These are phyloP conservation scores for Trypanosoma boissoni DNA, from an alignment of 208 protist species.

Conservation along the genomic window DNA sequence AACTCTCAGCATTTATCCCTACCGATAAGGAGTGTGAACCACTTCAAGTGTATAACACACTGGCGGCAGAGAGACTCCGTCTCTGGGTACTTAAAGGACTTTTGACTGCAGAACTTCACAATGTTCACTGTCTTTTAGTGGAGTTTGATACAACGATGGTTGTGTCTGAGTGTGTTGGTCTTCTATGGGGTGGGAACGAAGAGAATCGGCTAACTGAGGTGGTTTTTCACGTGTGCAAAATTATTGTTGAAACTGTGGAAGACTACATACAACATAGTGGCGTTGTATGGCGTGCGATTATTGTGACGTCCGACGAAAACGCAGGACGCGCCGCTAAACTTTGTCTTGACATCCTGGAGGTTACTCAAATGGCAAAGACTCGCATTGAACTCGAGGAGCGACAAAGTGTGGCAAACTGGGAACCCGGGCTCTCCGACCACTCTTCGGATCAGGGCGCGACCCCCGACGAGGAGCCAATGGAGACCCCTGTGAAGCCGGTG, in stretches of 20 bases:
- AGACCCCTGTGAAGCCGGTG: neutral
- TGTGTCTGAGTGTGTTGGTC: constrained; percentile 60
- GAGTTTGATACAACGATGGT: constrained; percentile 70
- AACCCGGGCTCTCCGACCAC: neutral
- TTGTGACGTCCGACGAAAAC: constrained; percentile 48
- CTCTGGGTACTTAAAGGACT: constrained; percentile 81
- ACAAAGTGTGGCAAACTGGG: constrained; percentile 7
- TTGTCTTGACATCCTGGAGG: constrained; percentile 44
- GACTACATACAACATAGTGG: constrained; percentile 87
- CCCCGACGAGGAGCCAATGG: neutral
- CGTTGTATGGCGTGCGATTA: constrained; percentile 71
- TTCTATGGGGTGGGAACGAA: constrained; percentile 54
- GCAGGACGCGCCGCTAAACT: constrained; percentile 14
- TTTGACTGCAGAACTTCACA: constrained; percentile 61
- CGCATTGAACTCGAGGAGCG: constrained; percentile 43
- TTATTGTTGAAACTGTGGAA: constrained; percentile 82
- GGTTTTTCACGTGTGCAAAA: constrained; percentile 78
- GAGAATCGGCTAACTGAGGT: constrained; percentile 39
- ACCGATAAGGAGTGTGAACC: constrained; percentile 40
- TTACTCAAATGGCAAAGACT: constrained; percentile 38
- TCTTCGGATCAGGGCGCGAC: constrained; percentile 18
- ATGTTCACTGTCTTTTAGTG: constrained; percentile 60
- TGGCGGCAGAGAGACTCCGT: constrained; percentile 72
- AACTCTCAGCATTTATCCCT: constrained; percentile 48
- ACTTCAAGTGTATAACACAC: constrained; percentile 61